Evolutionary conservation across 495 filamentous ascomycete genomes (phyloP).

Genomic region (Penicillium angulare): DNA sequence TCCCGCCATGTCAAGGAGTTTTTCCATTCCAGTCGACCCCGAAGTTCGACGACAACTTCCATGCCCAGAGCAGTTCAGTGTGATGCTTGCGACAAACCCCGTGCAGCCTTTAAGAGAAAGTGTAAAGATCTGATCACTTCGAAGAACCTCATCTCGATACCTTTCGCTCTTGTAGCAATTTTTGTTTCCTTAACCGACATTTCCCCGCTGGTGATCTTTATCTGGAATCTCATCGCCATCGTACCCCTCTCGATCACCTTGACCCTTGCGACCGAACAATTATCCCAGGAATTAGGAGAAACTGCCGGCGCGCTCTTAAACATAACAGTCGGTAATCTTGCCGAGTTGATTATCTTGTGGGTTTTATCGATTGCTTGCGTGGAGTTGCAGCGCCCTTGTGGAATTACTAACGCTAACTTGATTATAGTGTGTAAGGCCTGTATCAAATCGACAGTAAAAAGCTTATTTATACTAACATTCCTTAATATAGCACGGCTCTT

Average conservation of each 20-base stretch:
- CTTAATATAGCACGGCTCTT: slow-evolving; percentile 29
- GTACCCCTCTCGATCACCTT: slow-evolving; percentile 20
- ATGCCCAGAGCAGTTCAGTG: not conserved
- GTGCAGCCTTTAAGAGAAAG: not conserved
- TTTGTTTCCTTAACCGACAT: not conserved
- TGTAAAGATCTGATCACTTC: not conserved
- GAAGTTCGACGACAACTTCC: not conserved
- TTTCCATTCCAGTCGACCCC: not conserved
- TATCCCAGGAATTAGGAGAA: slow-evolving; percentile 18
- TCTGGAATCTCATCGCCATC: slow-evolving; percentile 26
- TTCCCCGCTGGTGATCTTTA: slow-evolving; percentile 15
- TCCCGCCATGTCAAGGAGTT: not conserved
- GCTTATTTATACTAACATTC: not conserved
- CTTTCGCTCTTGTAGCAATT: slow-evolving; percentile 4
- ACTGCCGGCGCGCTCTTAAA: slow-evolving; percentile 45
- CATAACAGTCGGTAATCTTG: slow-evolving; percentile 87
- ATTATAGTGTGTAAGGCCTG: not conserved
- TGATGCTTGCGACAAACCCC: not conserved
- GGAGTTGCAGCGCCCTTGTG: too few species aligned
- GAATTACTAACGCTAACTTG: not conserved
- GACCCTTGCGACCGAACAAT: slow-evolving; percentile 23
- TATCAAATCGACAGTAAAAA: not conserved
- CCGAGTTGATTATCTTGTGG: slow-evolving; percentile 80
- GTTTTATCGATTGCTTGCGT: not conserved
- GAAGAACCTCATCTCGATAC: slow-evolving; percentile 3